Base-by-base conservation (phyloP, 306 rosid genomes). In the Hippophae gyantsensis region DNA sequence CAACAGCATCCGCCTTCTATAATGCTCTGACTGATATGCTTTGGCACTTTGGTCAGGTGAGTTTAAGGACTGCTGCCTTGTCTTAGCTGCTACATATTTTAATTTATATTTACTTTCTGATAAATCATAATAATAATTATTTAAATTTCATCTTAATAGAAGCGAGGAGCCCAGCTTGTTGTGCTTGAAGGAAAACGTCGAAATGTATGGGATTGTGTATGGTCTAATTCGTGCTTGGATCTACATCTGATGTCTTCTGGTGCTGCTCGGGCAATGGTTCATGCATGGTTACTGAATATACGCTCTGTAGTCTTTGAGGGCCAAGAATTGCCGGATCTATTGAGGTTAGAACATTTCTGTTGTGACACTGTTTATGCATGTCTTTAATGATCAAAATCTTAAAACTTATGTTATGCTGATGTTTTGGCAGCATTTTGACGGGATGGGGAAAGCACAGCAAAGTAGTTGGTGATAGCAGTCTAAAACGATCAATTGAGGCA, bases 371-470 rank as follows among this genome's bases (percentile, higher is more conserved):
- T 41, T 13, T 13, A 8, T 3, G 9, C 7, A 11, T 32, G 9
- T 65, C 47, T 59, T 3, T 42, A 52, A 11, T 10, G 60, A 42
- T 57, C 68, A 60, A 44, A 49, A 66, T 53, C 41, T 32, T 32
- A 3, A 8, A 32, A 46, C 25, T 9, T 13, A 48, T 53, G 10
- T 13, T 49, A 23, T 65, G 54, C 42, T 55, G 6, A 14, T 9
- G 52, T 48, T 7, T 66, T 58, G 44, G 50, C 89, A 92, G 96
- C 73, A 92, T 87, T 61, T 75, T 92, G 76, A 92, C 98, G 8
- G 98, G 98, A 23, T 92, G 96, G 98, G 98, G 98, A 13, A 92
- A 88, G 61, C 98, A 87, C 64, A 92, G 96, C 83, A 92, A 92
- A 72, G 89, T 92, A 7, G 86, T 83, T 7, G 98, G 95, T 0